Conservation (phyloP, 1,284 basidiomycete species). For the Amylostereum areolatum region DNA sequence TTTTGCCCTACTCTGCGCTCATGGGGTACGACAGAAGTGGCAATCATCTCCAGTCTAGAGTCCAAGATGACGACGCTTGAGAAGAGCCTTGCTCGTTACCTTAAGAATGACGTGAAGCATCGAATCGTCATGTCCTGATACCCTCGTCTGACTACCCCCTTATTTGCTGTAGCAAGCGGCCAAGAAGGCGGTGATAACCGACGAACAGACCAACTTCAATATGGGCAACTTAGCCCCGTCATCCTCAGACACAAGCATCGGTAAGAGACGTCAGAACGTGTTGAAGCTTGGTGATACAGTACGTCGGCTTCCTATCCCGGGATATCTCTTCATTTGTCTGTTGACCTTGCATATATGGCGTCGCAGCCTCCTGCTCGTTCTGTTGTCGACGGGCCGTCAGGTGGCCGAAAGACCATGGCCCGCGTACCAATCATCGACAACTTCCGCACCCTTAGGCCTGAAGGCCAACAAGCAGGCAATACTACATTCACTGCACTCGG, state of each 20-base stretch:
- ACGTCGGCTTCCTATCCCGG: no score
- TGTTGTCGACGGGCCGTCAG: no score
- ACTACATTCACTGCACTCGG: conserved; percentile 21
- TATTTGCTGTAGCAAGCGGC: not conserved
- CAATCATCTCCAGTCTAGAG: conserved; percentile 26
- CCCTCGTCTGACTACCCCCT: not conserved
- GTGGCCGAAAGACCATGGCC: not conserved
- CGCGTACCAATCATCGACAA: not conserved
- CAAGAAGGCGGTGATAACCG: conserved; percentile 6
- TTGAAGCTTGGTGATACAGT: no score
- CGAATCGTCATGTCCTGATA: no score
- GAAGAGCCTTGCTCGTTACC: conserved; percentile 15
- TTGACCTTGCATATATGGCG: no score
- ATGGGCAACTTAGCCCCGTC: no score
- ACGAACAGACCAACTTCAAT: no score
- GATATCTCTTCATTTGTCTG: no score
- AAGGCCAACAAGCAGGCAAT: not conserved
- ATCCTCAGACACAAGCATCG: no score
- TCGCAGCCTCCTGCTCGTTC: no score
- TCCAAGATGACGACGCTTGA: conserved; percentile 11
- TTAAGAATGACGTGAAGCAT: conserved; percentile 16
- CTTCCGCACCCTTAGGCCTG: not conserved
- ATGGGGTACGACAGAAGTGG: conserved; percentile 22
- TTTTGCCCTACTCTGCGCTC: not conserved
- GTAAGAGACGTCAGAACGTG: no score